Evolutionary conservation across 331 rosid species (phyloP), one percentile per base, ranked within the genome.

Genomic region (Phaseolus coccineus): DNA sequence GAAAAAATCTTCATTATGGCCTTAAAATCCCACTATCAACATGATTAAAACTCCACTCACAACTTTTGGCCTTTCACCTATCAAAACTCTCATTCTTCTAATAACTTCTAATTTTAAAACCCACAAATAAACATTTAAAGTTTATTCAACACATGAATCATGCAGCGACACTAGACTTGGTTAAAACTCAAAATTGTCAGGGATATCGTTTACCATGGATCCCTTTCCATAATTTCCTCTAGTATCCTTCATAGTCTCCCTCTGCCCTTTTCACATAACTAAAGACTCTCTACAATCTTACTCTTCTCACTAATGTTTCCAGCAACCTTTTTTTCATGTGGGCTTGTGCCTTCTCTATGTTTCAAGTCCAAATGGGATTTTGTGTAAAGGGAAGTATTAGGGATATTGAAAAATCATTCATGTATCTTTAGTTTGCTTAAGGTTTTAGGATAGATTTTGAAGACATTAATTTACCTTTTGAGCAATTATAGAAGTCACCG

Each of bases 401-500:
- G 15, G 15, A 56, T 24, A 56, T 56, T 46, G 11, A 56, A 52
- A 52, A 6, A 6, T 6, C 6, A 7, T 52, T n/a, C 27, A 19
- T 52, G 27, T n/a, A 55, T 55, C 28, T 19, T 22, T 24, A 24
- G 3, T 3, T 3, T 8, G 15, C 14, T 13, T 30, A 30, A 59
- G 39, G 8, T 61, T 61, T 61, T 61, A 6, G 1, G 42, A 14
- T 61, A 13, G 4, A 59, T 59, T 59, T 59, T 28, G 19, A 28
- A 25, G 19, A 59, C 22, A 28, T 30, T 31, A 62, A 62, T 30
- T 4, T 31, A 62, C 68, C 13, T 62, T n/a, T 62, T 5, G 68
- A 62, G 68, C 44, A 62, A 62, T 62, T 15, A 33, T 62, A 62
- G 0, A 62, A 31, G 44, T 62, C 68, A 31, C 68, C 68, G 31